Conservation (phyloP, 257 asterid species). For the Solanum dulcamara region DNA sequence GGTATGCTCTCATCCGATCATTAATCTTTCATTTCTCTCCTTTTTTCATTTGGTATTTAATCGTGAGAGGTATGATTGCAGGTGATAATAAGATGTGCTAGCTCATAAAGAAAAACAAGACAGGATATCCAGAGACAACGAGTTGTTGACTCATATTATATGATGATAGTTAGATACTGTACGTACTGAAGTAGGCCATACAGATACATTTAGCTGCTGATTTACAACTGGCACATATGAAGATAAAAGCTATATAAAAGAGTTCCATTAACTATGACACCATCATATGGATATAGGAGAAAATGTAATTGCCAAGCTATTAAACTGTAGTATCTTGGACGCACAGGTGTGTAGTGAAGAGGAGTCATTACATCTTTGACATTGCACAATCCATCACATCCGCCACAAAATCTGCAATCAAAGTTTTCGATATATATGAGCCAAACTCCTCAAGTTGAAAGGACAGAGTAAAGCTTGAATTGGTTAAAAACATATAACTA, state of each 20-base stretch:
- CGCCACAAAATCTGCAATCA: slow-evolving; percentile 50
- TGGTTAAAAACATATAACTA: not conserved
- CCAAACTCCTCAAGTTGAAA: not conserved
- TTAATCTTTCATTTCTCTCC: no score
- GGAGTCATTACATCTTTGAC: slow-evolving; percentile 35
- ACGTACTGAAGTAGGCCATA: not conserved
- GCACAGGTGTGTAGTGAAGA: not conserved
- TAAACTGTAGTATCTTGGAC: not conserved
- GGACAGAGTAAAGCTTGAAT: not conserved
- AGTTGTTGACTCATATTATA: not conserved
- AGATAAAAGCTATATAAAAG: not conserved
- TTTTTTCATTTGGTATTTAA: no score
- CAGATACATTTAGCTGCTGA: not conserved
- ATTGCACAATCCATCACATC: slow-evolving; percentile 59
- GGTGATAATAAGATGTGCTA: not conserved
- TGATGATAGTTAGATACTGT: not conserved
- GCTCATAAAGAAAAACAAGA: not conserved
- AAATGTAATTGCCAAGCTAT: not conserved
- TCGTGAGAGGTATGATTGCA: not conserved
- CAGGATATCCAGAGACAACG: not conserved
- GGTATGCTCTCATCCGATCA: no score
- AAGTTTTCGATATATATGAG: not conserved
- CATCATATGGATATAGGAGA: not conserved
- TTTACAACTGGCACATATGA: not conserved
- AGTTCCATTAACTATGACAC: not conserved